Percentiles rank a stretch among this genome's conserved stretches.
Evolutionary conservation across 495 filamentous ascomycete genomes (phyloP).

Genomic region (Poronia punctata): DNA sequence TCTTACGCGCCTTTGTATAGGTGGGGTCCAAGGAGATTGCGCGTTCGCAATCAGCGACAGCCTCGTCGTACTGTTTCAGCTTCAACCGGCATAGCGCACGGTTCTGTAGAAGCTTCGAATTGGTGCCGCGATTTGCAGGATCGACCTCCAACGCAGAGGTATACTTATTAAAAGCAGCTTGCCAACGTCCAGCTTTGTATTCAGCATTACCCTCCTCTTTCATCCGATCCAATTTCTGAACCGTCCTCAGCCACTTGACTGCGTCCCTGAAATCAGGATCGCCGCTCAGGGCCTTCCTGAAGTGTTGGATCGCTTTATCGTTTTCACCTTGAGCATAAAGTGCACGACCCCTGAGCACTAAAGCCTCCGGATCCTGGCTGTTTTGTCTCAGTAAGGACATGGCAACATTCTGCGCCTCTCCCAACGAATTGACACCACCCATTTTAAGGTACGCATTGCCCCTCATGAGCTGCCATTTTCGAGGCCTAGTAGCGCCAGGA

Average conservation of each 20-base stretch:
- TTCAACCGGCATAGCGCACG: constrained; percentile 69
- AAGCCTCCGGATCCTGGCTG: constrained; percentile 84
- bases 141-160: constrained; percentile 79
- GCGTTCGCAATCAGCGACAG: constrained; percentile 77
- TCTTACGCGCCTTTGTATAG: constrained; percentile 88
- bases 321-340: constrained; percentile 90
- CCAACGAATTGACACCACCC: constrained; percentile 79
- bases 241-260: constrained; percentile 73
- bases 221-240: constrained; percentile 84
- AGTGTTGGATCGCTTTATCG: constrained; percentile 87
- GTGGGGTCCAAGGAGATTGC: constrained; percentile 78
- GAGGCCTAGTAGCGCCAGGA: constrained; percentile 61
- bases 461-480: constrained; percentile 88
- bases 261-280: constrained; percentile 88
- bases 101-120: constrained; percentile 91
- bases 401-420: constrained; percentile 86
- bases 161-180: constrained; percentile 76
- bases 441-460: constrained; percentile 94
- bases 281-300: constrained; percentile 79
- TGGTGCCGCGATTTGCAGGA: constrained; percentile 82
- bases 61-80: constrained; percentile 75
- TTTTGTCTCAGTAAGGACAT: constrained; percentile 80
- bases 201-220: constrained; percentile 89
- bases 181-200: constrained; percentile 78
- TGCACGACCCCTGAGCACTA: constrained; percentile 81